phyloP scores from a whole-genome alignment of 768 basidiomycete species.

The Lentinus brumalis region DNA sequence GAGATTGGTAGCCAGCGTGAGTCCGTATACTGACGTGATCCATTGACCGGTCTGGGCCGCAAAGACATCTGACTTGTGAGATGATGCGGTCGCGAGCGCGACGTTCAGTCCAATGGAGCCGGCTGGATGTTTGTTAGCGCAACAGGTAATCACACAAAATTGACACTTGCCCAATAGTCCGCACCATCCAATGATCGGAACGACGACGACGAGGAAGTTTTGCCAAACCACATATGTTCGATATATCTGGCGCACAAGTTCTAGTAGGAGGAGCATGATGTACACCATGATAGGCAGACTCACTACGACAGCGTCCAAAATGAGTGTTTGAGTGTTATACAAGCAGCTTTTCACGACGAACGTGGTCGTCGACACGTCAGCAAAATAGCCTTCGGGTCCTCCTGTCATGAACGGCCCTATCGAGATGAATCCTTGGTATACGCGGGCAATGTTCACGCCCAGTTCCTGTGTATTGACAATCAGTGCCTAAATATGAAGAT shows the following conservation, averaged over 20 bases:
- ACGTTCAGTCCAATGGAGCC: constrained; percentile 23
- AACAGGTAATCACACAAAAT: background rate
- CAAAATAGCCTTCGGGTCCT: constrained; percentile 12
- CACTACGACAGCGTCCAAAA: constrained; percentile 28
- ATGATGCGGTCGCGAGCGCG: constrained; percentile 21
- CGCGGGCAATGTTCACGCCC: constrained; percentile 14
- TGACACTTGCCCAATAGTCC: constrained; percentile 26
- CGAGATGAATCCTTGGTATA: constrained; percentile 16
- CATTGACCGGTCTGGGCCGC: constrained; percentile 29
- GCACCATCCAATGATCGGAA: constrained; percentile 35
- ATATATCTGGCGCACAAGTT: constrained; percentile 16
- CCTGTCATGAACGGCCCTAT: constrained; percentile 11
- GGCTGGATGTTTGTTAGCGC: constrained; percentile 1
- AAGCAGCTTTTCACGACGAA: constrained; percentile 24
- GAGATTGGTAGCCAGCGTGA: constrained; percentile 36
- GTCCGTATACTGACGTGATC: constrained; percentile 37
- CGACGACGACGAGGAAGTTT: constrained; percentile 25
- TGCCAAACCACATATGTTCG: constrained; percentile 36
- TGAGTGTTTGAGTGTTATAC: constrained; percentile 23
- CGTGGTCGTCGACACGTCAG: constrained; percentile 11
- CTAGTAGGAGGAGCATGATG: background rate
- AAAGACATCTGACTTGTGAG: constrained; percentile 28
- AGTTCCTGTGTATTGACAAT: constrained; percentile 15
- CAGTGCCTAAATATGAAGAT: background rate
- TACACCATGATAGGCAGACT: background rate